Evolutionary conservation across 805 yeast genomes (phyloP).

Genomic region (Scheffersomyces ergatensis): DNA sequence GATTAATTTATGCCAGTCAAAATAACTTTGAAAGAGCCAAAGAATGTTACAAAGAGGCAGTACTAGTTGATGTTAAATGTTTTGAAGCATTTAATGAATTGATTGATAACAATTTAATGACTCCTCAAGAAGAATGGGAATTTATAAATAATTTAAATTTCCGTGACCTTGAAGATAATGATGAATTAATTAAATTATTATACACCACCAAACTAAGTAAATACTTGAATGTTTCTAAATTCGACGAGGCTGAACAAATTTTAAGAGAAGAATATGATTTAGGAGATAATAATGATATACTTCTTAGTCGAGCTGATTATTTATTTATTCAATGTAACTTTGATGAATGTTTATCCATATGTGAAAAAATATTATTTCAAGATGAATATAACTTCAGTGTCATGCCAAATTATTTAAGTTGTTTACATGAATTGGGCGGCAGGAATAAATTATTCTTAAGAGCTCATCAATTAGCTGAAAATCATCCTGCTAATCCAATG

Average conservation of each 20-base stretch:
- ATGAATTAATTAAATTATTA: constrained; percentile 72
- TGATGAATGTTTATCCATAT: constrained; percentile 68
- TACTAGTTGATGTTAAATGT: constrained; percentile 84
- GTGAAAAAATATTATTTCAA: constrained; percentile 55
- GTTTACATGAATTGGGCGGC: constrained; percentile 81
- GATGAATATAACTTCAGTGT: constrained; percentile 74
- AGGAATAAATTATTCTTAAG: constrained; percentile 74
- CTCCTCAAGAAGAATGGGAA: constrained; percentile 88
- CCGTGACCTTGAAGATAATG: constrained; percentile 67
- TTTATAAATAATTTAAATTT: constrained; percentile 63
- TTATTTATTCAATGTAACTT: constrained; percentile 75
- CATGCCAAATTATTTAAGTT: constrained; percentile 76
- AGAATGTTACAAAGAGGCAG: constrained; percentile 83
- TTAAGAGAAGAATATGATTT: constrained; percentile 72
- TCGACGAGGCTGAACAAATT: constrained; percentile 63
- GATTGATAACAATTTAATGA: constrained; percentile 65
- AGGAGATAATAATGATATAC: constrained; percentile 65
- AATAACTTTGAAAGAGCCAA: constrained; percentile 85
- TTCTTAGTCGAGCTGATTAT: constrained; percentile 66
- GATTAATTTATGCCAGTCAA: constrained; percentile 76
- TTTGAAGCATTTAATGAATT: constrained; percentile 88
- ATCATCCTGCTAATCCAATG: constrained; percentile 74
- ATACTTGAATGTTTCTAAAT: constrained; percentile 56
- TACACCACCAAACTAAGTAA: constrained; percentile 78
- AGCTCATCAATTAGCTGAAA: constrained; percentile 84